Base-by-base conservation (phyloP, 441 rosid genomes). In the Arabidopsis hybrid region DNA sequence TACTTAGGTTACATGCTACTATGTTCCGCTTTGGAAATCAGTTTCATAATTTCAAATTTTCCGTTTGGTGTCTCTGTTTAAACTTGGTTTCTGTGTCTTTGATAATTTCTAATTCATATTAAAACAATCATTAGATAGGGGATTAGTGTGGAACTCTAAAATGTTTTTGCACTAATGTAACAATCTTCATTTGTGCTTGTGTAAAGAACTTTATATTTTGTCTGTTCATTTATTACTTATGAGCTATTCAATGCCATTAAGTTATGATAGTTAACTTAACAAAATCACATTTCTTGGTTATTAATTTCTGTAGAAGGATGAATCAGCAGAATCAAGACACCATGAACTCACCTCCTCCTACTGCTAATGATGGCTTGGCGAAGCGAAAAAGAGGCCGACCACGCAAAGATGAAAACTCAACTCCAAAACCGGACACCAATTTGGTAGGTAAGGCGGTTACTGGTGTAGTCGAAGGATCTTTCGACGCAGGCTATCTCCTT, bases 361-460 rank as follows among this genome's bases (percentile, higher is more conserved):
- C 81, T 32, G 67, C 62, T 49, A 61, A 55, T 29, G 88, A 83
- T 12, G 67, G 72, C 34, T 85, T 89, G 14, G 61, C 62, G 60
- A 93, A 82, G 78, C 80, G 94, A 34, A 91, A 86, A 61, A 89
- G 97, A 58, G 94, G 95, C 36, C 95, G 92, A 57, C 96, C 98
- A 1, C 87, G 87, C 21, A 88, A 84, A 76, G 89, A 86, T 55
- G 90, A 85, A 74, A 65, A 38, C 69, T 18, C 60, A 50, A 65
- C 65, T 34, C 78, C 89, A 60, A 71, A 29, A 60, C 65, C 69
- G 16, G 58, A 68, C 38, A 60, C 72, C 64, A 65, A 78, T 65
- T 71, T 89, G 91, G 79, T 87, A 34, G 97, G 98, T 39, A 83
- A 86, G 78, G 65, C 51, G 38, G 83, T 93, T 70, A 78, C 85